phyloP scores from a whole-genome alignment of 148 eudicot species.

The Vaccinium myrtillus region DNA sequence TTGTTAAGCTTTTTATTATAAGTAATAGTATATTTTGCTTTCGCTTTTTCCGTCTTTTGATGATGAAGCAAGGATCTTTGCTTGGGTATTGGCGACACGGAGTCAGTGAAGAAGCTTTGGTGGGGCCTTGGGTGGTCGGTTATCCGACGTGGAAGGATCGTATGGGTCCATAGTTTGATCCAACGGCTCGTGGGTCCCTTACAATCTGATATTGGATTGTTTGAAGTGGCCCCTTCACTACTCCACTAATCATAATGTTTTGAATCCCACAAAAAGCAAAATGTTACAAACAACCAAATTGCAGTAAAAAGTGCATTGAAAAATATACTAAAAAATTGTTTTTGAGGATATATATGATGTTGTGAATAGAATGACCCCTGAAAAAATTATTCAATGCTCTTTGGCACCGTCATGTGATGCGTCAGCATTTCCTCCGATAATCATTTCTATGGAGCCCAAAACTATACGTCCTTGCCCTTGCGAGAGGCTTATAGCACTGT shows the following conservation, averaged over 20 bases:
- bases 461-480: no score
- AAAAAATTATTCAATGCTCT: no score
- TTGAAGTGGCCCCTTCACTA: neutral
- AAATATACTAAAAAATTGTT: constrained; percentile 6
- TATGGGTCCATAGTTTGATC: constrained; percentile 16
- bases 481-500: no score
- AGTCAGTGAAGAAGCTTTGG: constrained; percentile 33
- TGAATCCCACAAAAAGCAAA: neutral
- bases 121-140: constrained; percentile 38
- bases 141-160: constrained; percentile 44
- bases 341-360: constrained; percentile 11
- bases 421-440: no score
- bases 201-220: constrained; percentile 37
- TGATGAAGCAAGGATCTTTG: constrained; percentile 25
- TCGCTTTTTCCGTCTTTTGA: constrained; percentile 32
- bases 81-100: constrained; percentile 18
- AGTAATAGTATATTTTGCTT: constrained; percentile 7
- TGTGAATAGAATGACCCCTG: no score
- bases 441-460: no score
- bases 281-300: no score
- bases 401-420: no score
- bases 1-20: constrained; percentile 16
- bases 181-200: constrained; percentile 42
- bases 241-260: neutral
- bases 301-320: no score